Conservation (phyloP, 257 asterid species). For the Cinchona pubescens region DNA sequence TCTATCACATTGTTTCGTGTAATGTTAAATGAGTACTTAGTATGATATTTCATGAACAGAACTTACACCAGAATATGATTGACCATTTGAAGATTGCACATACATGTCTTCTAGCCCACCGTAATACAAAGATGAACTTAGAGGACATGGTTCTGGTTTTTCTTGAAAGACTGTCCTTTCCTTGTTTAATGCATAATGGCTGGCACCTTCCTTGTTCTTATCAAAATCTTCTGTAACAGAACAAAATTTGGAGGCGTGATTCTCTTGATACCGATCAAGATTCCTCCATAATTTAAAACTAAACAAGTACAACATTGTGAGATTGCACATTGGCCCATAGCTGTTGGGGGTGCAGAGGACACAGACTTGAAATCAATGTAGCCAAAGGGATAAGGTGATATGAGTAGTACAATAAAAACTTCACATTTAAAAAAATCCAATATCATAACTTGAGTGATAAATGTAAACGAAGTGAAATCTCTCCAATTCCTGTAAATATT, state of each 20-base stretch:
- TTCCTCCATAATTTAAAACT: neutral
- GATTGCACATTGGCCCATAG: neutral
- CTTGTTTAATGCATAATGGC: constrained; percentile 8
- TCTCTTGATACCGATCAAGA: neutral
- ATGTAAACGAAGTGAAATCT: neutral
- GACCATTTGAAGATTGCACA: neutral
- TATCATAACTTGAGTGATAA: neutral
- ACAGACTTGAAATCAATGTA: neutral
- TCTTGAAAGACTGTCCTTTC: constrained; percentile 31
- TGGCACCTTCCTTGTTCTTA: neutral
- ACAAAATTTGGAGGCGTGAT: neutral
- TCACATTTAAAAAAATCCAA: neutral
- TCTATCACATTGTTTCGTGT: neutral
- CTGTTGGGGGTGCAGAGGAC: neutral
- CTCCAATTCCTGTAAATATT: neutral
- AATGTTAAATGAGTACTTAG: neutral
- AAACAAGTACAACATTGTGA: neutral
- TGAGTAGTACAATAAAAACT: neutral
- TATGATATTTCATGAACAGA: neutral
- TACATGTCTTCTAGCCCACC: constrained; percentile 30
- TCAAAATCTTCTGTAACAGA: neutral
- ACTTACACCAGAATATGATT: neutral
- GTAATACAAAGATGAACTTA: constrained; percentile 42
- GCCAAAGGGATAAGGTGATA: neutral
- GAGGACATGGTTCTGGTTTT: constrained; percentile 35